Base-by-base conservation (phyloP, 768 basidiomycete species). In the Hypsizygus marmoreus region DNA sequence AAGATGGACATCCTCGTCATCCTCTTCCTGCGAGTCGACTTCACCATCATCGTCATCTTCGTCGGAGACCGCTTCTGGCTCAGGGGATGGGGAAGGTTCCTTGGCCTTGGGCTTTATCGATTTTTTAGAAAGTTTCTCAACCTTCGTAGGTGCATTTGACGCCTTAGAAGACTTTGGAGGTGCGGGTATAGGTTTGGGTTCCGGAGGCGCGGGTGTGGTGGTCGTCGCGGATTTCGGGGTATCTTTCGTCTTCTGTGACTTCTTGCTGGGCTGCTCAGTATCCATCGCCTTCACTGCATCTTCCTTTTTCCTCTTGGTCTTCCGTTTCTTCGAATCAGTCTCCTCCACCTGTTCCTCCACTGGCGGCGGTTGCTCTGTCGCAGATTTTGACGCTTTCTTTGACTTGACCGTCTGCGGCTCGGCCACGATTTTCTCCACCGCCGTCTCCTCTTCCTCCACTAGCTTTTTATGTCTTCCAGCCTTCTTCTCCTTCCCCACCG, bases 1-100 rank as follows among this genome's bases (percentile, higher is more conserved):
- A 13, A 91, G 53, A 39, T 78, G 75, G 5, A 58, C 65, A 14
- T 77, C 71, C 28, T 77, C 68, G n/a, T 76, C 73, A 13, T 40
- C 47, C 16, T 76, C 72, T 16, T 43, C 50, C 5, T 65, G 63
- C 2, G 51, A 56, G 17, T 48, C 55, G 19, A 38, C 50, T 24
- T 53, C 51, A 9, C 24, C 41, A 10, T 50, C 47, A 22, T 43
- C 58, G n/a, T 29, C 50, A 26, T 58, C 63, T 14, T 57, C 56
- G 1, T 50, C 61, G 16, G 49, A 35, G 24, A 43, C 50, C 29
- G 47, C 48, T 36, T 53, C 53, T 10, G 48, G 50, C 17, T 57
- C 50, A n/a, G 51, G 50, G 2, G 53, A 48, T 26, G 53, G 46
- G 26, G 41, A 54, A 35, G 55, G 57, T 35, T 53, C 54, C 40